Evolutionary conservation across 2,329 filamentous ascomycete species (phyloP).

Genomic region (Cladosporium sp.): DNA sequence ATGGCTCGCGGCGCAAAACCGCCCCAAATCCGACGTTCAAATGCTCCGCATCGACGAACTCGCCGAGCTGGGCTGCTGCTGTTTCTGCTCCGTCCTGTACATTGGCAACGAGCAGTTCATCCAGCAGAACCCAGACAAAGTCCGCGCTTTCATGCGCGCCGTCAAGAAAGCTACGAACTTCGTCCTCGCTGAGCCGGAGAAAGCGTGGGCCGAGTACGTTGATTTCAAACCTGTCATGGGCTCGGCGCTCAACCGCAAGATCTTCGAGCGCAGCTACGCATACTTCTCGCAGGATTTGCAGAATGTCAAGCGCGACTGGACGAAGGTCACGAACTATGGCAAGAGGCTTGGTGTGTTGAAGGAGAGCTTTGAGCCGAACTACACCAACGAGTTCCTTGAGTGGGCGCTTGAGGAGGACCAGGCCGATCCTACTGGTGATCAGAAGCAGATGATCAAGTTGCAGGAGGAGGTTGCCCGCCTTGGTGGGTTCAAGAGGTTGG

Average conservation of each 20-base stretch:
- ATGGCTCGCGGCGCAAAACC: slow-evolving; percentile 63
- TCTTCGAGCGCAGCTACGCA: slow-evolving; percentile 73
- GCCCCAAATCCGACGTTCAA: slow-evolving; percentile 64
- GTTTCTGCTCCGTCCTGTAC: slow-evolving; percentile 78
- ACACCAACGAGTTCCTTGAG: slow-evolving; percentile 66
- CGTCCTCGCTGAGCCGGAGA: slow-evolving; percentile 59
- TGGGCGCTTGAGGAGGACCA: slow-evolving; percentile 65
- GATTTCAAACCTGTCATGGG: slow-evolving; percentile 70
- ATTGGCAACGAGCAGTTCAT: slow-evolving; percentile 73
- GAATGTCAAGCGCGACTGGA: slow-evolving; percentile 72
- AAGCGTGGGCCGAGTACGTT: slow-evolving; percentile 65
- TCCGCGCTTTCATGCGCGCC: slow-evolving; percentile 64
- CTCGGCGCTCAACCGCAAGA: slow-evolving; percentile 67
- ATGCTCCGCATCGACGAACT: slow-evolving; percentile 80
- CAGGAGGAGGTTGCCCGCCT: slow-evolving; percentile 62
- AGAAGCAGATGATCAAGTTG: slow-evolving; percentile 68
- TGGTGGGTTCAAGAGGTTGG: slow-evolving; percentile 60
- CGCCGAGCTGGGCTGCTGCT: slow-evolving; percentile 75
- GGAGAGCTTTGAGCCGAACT: slow-evolving; percentile 64
- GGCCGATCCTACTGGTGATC: slow-evolving; percentile 64
- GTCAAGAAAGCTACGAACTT: slow-evolving; percentile 72
- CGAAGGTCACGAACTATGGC: slow-evolving; percentile 72
- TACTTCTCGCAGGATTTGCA: slow-evolving; percentile 72
- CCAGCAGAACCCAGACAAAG: slow-evolving; percentile 60
- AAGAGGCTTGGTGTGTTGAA: slow-evolving; percentile 67